Percentiles rank a stretch among this genome's conserved stretches.
Evolutionary conservation across 2,329 filamentous ascomycete species (phyloP).

Genomic region (Microdochium paspali): DNA sequence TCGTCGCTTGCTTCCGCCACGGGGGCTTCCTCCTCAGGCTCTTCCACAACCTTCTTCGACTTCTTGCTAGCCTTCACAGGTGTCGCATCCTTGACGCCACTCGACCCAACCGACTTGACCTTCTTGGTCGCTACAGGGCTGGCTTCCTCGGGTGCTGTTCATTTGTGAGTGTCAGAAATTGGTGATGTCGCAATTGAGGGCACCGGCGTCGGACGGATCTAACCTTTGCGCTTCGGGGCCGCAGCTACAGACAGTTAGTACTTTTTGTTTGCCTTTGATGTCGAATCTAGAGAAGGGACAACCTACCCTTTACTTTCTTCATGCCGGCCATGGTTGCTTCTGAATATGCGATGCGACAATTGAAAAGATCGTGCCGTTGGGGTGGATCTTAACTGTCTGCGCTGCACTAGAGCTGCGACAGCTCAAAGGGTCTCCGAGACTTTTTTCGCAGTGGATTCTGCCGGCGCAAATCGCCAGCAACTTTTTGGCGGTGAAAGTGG

Average conservation of each 20-base stretch:
- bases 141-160: constrained; percentile 31
- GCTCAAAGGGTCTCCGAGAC: background rate
- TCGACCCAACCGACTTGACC: constrained; percentile 25
- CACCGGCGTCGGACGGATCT: constrained; percentile 1
- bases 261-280: constrained; percentile 18
- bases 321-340: background rate
- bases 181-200: background rate
- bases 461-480: constrained; percentile 8
- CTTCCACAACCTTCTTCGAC: constrained; percentile 11
- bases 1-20: constrained; percentile 6
- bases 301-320: background rate
- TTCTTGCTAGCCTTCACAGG: constrained; percentile 13
- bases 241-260: background rate
- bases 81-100: constrained; percentile 12
- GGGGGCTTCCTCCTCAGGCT: constrained; percentile 14
- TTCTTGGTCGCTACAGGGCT: constrained; percentile 35
- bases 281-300: constrained; percentile 4
- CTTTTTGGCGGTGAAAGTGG: constrained; percentile 16
- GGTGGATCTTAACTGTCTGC: background rate
- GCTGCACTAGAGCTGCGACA: constrained; percentile 2
- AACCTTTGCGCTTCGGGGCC: constrained; percentile 27
- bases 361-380: background rate
- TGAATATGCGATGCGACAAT: background rate
- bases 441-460: constrained; percentile 12
- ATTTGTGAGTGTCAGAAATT: constrained; percentile 12